Evolutionary conservation across 257 asterid genomes (phyloP).

Genomic region (Echium plantagineum): DNA sequence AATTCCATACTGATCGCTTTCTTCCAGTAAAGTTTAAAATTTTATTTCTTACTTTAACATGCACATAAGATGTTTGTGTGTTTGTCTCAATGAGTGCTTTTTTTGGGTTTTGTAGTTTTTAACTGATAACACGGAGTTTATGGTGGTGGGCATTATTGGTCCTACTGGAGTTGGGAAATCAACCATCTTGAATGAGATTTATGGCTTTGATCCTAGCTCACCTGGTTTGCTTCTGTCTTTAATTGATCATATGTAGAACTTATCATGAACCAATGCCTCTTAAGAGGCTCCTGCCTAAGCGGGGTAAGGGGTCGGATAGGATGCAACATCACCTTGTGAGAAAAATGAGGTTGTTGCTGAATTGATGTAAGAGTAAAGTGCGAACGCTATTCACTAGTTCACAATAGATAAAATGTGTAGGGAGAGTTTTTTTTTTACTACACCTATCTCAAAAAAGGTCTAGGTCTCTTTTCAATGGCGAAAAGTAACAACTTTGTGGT

Average conservation of each 20-base stretch:
- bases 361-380: too few species aligned
- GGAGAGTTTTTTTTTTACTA: too few species aligned
- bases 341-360: too few species aligned
- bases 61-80: background rate
- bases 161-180: conserved; percentile 91
- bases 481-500: too few species aligned
- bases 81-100: background rate
- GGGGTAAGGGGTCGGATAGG: too few species aligned
- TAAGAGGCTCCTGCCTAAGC: too few species aligned
- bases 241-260: background rate
- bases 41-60: background rate
- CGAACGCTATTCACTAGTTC: too few species aligned
- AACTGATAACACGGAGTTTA: conserved; percentile 86
- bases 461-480: too few species aligned
- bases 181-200: conserved; percentile 81
- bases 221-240: conserved; percentile 38
- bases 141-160: conserved; percentile 90
- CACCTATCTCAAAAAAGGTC: too few species aligned
- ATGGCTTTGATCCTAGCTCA: conserved; percentile 77
- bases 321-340: too few species aligned
- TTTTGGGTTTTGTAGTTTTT: conserved; percentile 44
- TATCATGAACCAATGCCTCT: too few species aligned
- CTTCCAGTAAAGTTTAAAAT: conserved; percentile 34
- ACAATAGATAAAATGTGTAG: too few species aligned
- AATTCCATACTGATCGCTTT: conserved; percentile 66